phyloP scores from a whole-genome alignment of 805 yeast genomes.

The Jamesozyma jinghongensis region DNA sequence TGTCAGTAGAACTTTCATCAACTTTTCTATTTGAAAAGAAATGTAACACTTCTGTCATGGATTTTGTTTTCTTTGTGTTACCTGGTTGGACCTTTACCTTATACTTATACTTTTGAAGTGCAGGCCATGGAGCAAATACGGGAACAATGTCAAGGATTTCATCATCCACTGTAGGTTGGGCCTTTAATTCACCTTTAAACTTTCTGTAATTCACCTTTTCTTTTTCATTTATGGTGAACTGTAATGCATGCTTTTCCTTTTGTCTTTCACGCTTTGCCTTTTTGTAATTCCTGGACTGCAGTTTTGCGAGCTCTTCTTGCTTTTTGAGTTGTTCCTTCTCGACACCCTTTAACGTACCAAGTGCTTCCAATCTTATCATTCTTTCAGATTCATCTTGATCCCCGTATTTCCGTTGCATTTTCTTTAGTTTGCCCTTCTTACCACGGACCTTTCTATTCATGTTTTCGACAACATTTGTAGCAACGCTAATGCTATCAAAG shows the following conservation, averaged over 20 bases:
- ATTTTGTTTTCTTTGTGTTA: conserved; percentile 77
- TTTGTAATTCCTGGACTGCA: conserved; percentile 29
- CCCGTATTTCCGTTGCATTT: conserved; percentile 72
- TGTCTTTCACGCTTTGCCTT: conserved; percentile 31
- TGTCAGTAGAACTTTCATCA: conserved; percentile 36
- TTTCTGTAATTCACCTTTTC: conserved; percentile 37
- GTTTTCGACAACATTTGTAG: conserved; percentile 18
- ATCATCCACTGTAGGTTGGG: conserved; percentile 35
- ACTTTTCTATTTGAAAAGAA: conserved; percentile 45
- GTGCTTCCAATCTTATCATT: conserved; percentile 58
- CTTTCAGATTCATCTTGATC: conserved; percentile 92
- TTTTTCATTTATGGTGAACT: conserved; percentile 32
- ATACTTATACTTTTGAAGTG: conserved; percentile 65
- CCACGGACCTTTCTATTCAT: conserved; percentile 56
- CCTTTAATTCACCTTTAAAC: conserved; percentile 32
- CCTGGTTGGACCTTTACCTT: conserved; percentile 78
- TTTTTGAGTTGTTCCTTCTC: conserved; percentile 32
- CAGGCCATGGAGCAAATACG: conserved; percentile 87
- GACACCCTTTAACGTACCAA: conserved; percentile 69
- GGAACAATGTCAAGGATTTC: conserved; percentile 59
- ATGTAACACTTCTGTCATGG: conserved; percentile 58
- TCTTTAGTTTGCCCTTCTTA: conserved; percentile 74
- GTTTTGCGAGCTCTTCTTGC: conserved; percentile 28
- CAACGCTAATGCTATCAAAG: conserved; percentile 6
- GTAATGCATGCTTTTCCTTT: conserved; percentile 32